Base-by-base conservation (phyloP, 345 rosid species). In the Salix dunnii region DNA sequence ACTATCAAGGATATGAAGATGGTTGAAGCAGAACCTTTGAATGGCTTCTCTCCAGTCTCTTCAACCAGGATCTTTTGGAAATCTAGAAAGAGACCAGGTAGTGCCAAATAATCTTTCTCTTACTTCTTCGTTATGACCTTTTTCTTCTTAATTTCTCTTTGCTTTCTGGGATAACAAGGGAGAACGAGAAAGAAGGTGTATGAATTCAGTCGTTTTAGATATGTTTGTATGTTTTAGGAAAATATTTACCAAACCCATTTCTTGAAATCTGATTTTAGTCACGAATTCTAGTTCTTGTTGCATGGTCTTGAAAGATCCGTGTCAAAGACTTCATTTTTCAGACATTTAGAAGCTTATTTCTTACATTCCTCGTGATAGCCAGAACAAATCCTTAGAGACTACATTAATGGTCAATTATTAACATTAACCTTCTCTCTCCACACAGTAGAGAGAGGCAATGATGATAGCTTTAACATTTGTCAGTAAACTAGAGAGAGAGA, bases 41-140 rank as follows among this genome's bases (percentile, higher is more conserved):
- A 83, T 55, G 94, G 98, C 6, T 94, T 90, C 88, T 88, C 90
- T 74, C 92, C 91, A n/a, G 88, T 83, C 66, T 86, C 93, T 46
- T 75, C 94, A 48, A 81, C 94, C 61, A 86, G 86, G 84, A 85
- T 92, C 83, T 86, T 82, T 43, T 94, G 98, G 97, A 94, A 87
- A 64, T 90, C 98, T 51, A 81, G 97, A 35, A 92, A 85, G 77
- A 89, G 92, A 87, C 83, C 98, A 86, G 96, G 94, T 90, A 74
- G 20, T n/a, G 4, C 38, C 66, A 12, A 21, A 21, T 0, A 6
- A 9, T n/a, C 36, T 17, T 13, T 36, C 3, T 48, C 17, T 3
- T 40, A 1, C 20, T 46, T 31, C 27, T 17, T 70, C 10, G 13
- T 23, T 10, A 4, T 68, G 1, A 10, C 21, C 3, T 21, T 23